Base-by-base conservation (phyloP, 73 alveolate genomes). In the Paramecium octaurelia region DNA sequence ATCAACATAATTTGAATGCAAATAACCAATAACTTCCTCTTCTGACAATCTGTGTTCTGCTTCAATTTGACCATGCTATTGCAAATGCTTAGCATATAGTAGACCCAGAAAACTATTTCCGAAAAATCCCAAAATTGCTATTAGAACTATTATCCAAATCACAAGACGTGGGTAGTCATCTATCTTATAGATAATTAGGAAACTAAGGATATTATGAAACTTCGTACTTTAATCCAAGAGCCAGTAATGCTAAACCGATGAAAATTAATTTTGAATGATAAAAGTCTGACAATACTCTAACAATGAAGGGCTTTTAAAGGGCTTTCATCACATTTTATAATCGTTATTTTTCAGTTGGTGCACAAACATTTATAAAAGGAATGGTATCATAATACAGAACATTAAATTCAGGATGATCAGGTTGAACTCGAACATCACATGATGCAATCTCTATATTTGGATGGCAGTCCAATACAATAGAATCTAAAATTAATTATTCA, bases 291-390 rank as follows among this genome's bases (percentile, higher is more conserved):
- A 64, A 64, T 14, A 64, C 24, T 64, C 84, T 64, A 3, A 64
- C 84, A 3, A 27, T 64, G 3, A 31, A 27, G 11, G 84, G 84
- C 12, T 64, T 64, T 4, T 64, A 20, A 23, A 64, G 24, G 5
- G 84, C 84, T 64, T 27, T 64, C 84, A 64, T 64, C 16, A 64
- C 84, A 64, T 64, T 64, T 64, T 64, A 64, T 64, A 64, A 64
- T 64, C 84, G 18, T 64, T 11, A 31, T 34, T 64, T 64, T 31
- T 64, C 84, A 64, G 84, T 64, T 64, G 84, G 84, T 12, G 46
- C 84, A 64, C 84, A 64, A 64, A 64, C 84, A 64, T 64, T 64
- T 27, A 64, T 64, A 64, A 64, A 64, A 3, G 84, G 84, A 64
- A 64, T n/a, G 7, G 84, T 64, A 64, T 64, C 46, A n/a, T 64